Base-by-base conservation (phyloP, 805 yeast genomes). In the Brettanomyces sp. region DNA sequence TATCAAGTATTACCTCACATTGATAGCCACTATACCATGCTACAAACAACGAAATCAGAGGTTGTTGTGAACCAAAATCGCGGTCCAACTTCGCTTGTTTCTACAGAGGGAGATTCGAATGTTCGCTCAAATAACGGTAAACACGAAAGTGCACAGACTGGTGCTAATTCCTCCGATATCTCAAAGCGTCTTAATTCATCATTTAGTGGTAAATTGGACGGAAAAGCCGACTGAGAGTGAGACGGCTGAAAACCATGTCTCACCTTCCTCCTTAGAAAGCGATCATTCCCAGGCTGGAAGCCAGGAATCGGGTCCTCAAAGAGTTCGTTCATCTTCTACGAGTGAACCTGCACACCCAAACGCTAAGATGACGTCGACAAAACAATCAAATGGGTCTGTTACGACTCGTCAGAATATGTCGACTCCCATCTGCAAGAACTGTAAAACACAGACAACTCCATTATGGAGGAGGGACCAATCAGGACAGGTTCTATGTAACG, bases 381-480 rank as follows among this genome's bases (percentile, higher is more conserved):
- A 79, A 34, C 77, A 72, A 49, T 69, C 76, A 32, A 79, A 77
- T 54, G 85, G 85, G 28, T 70, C 82, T 36, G 75, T 83, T 23
- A 78, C 85, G n/a, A 70, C 82, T 14, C 80, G 79, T 53, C 71
- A 80, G 14, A 80, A 76, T 56, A 76, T 79, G 49, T 63, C 81
- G 12, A 69, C 78, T 33, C 87, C 95, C 4, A 74, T 82, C 22
- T 90, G 98, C 63, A 86, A 84, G 55, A 90, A 90, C 64, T 90
- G 98, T 67, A 77, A 82, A 57, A 90, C 98, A 2, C 85, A 88
- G 48, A 90, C 93, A 1, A 90, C 98, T 2, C 97, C 98, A 1
- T 69, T 90, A 28, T 90, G 97, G 97, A 76, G 97, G 64, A 73
- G 97, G 52, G 96, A 90, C 65, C 96, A 89, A 57, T 78, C 85